Base-by-base conservation (phyloP, 352 stramenopile species). In the Thraustochytrium sp. region DNA sequence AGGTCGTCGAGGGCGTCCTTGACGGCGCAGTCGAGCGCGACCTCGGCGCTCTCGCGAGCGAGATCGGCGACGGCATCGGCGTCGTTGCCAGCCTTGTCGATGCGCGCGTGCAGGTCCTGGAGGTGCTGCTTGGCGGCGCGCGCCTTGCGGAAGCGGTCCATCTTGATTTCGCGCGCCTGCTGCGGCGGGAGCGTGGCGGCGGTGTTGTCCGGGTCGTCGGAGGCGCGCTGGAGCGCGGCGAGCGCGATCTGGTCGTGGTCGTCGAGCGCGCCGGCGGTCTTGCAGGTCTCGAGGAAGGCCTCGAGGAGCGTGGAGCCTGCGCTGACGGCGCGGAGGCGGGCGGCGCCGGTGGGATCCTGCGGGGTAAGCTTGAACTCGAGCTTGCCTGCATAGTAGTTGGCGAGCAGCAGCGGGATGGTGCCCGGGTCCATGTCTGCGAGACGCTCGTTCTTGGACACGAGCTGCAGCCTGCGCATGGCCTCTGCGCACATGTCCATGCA, bases 371-470 rank as follows among this genome's bases (percentile, higher is more conserved):
- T 84, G 34, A 84, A 34, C 54, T 54, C 44, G 2, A 84, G 75
- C 59, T 84, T 84, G 53, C 75, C 75, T 13, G 68, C 48, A 51
- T 65, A 80, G 31, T 80, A 80, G 53, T 80, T 48, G 21, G 29
- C 42, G 23, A 80, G 29, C 1, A 84, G 34, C 9, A 51, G 84
- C 40, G 75, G 54, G 8, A 84, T 9, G 21, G 53, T 26, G 5
- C 5, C 29, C 1, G 75, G 53, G 55, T 76, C 36, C 29, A 84
- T 56, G 61, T 84, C 75, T 21, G 53, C 54, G 18, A 56, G 34
- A 21, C 23, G 8, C 40, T 84, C 75, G 49, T 84, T 83, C 44
- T 83, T 83, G 18, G 59, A 83, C 3, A 84, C 0, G 5, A 84
- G 13, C 36, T 82, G 59, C 63, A 84, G 18, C 8, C 61, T 11